phyloP scores from a whole-genome alignment of 83 land plant species.

The Diphasiastrum complanatum region DNA sequence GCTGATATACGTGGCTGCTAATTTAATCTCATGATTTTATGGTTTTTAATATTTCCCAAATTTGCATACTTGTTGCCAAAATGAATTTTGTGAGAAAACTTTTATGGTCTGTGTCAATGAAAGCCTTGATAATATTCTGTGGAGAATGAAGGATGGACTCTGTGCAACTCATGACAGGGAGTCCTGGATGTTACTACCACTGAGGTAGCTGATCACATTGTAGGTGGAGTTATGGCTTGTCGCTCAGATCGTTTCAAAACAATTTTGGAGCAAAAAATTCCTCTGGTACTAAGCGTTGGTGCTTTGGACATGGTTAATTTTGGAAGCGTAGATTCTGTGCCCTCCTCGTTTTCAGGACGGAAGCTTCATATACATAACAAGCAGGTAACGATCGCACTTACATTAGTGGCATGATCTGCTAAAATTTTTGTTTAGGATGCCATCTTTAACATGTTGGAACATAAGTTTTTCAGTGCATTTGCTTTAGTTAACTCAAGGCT shows the following conservation, averaged over 20 bases:
- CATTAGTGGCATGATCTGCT: no score
- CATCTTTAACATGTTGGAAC: no score
- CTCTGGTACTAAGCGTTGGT: constrained; percentile 80
- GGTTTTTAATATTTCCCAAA: no score
- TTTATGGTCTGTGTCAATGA: constrained; percentile 64
- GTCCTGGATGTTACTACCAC: constrained; percentile 93
- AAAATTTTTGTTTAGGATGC: no score
- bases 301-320: constrained; percentile 98
- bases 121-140: no score
- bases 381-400: constrained; percentile 53
- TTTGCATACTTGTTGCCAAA: no score
- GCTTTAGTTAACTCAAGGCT: no score
- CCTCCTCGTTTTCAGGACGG: constrained; percentile 52
- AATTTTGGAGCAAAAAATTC: constrained; percentile 57
- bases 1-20: no score
- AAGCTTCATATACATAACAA: constrained; percentile 69
- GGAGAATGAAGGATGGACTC: background rate
- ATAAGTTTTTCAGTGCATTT: no score
- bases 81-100: no score
- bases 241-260: constrained; percentile 70
- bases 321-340: constrained; percentile 75
- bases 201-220: constrained; percentile 89
- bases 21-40: no score
- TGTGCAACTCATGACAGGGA: constrained; percentile 40
- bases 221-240: constrained; percentile 97